Percentiles rank a stretch among this genome's conserved stretches.
These are phyloP conservation scores for Boletus insuetus DNA, from an alignment of 768 basidiomycete species.

Conservation along the genomic window DNA sequence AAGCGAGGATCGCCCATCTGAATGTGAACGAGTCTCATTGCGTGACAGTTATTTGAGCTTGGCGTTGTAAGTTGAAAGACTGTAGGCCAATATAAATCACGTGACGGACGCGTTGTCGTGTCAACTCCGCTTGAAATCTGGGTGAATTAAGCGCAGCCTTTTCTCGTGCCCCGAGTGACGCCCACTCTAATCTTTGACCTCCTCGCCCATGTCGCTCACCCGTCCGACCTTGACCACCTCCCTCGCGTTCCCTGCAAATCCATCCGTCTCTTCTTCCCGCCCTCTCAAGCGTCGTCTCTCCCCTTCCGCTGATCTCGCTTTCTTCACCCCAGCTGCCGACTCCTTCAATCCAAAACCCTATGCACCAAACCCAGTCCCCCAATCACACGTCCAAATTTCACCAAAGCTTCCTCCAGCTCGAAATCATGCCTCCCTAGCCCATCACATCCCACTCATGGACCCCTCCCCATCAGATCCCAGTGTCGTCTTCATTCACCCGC, in stretches of 20 bases:
- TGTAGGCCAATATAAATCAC: conserved; percentile 28
- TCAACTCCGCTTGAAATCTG: conserved; percentile 43
- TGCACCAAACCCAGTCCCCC: conserved; percentile 36
- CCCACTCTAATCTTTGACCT: neutral
- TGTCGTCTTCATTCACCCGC: conserved; percentile 71
- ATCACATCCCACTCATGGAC: conserved; percentile 59
- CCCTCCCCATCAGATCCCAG: conserved; percentile 64
- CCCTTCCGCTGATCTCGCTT: conserved; percentile 47
- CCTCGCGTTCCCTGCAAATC: conserved; percentile 24
- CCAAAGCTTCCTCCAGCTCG: conserved; percentile 31
- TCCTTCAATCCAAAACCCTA: conserved; percentile 70
- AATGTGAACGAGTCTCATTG: conserved; percentile 4
- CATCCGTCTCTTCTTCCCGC: conserved; percentile 26
- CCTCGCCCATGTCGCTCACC: conserved; percentile 19
- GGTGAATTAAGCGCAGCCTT: conserved; percentile 26
- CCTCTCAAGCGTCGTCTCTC: conserved; percentile 49
- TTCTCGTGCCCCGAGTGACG: conserved; percentile 5
- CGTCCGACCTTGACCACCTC: conserved; percentile 6
- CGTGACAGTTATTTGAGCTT: conserved; percentile 50
- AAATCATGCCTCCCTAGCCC: conserved; percentile 33
- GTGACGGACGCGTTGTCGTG: conserved; percentile 45
- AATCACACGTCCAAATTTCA: conserved; percentile 15
- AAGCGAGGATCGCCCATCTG: conserved; percentile 23
- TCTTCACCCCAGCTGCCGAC: conserved; percentile 61
- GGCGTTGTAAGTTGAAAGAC: conserved; percentile 27